These are phyloP conservation scores for Quercus dentata DNA, from an alignment of 306 rosid genomes.

Conservation along the genomic window DNA sequence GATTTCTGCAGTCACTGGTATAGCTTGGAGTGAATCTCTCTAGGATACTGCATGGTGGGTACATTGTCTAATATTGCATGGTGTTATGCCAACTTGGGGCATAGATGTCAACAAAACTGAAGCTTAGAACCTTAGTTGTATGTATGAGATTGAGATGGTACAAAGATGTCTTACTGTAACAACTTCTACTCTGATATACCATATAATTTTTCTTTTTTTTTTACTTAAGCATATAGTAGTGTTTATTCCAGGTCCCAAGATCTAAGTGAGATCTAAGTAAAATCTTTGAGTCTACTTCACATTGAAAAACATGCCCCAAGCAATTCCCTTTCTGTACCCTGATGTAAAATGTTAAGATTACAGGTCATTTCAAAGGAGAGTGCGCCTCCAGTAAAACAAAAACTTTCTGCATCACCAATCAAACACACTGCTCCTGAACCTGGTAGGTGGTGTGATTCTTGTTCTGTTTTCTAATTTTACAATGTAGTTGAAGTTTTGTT, in stretches of 20 bases:
- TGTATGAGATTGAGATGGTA: not conserved
- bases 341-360: slow-evolving; percentile 9
- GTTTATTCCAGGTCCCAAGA: not conserved
- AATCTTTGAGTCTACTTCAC: not conserved
- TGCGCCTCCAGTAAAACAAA: slow-evolving; percentile 37
- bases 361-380: slow-evolving; percentile 77
- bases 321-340: not conserved
- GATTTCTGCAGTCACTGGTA: not conserved
- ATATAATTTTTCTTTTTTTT: not conserved
- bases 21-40: not conserved
- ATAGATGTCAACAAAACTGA: not conserved
- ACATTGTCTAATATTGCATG: too few species aligned
- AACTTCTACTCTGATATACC: not conserved
- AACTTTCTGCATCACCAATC: slow-evolving; percentile 15
- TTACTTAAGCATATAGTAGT: too few species aligned
- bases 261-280: not conserved
- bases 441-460: slow-evolving; percentile 30
- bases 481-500: not conserved
- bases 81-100: not conserved
- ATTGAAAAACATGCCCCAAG: not conserved
- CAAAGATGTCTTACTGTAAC: not conserved
- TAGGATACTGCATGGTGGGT: not conserved
- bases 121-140: not conserved
- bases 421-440: slow-evolving; percentile 21
- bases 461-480: not conserved